These are phyloP conservation scores for Corymbia maculata DNA, from an alignment of 345 rosid species.

Conservation along the genomic window DNA sequence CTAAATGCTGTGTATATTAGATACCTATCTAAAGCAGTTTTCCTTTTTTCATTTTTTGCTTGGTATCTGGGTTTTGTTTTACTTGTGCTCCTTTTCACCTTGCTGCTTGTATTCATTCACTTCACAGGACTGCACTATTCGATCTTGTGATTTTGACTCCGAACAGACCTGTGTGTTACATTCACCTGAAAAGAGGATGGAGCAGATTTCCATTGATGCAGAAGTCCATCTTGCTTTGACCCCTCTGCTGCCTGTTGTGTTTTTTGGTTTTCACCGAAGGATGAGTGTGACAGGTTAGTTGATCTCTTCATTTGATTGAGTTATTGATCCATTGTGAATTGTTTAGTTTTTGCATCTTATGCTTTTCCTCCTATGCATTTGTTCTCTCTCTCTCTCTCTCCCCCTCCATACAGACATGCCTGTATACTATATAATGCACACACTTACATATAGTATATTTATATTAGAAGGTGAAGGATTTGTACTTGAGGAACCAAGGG, in stretches of 20 bases:
- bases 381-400: background rate
- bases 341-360: background rate
- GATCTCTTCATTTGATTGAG: background rate
- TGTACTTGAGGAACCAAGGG: background rate
- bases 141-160: conserved; percentile 88
- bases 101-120: background rate
- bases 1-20: background rate
- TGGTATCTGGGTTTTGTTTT: background rate
- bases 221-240: conserved; percentile 98
- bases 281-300: conserved; percentile 92
- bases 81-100: background rate
- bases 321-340: background rate
- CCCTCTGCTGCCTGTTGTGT: conserved; percentile 89
- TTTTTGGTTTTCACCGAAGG: conserved; percentile 84
- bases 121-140: conserved; percentile 87
- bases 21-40: background rate
- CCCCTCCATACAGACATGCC: background rate
- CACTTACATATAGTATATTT: background rate
- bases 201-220: conserved; percentile 57
- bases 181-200: conserved; percentile 86
- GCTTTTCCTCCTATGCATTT: background rate
- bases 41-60: background rate
- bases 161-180: conserved; percentile 94
- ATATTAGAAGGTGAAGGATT: background rate
- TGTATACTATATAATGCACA: background rate